phyloP scores from a whole-genome alignment of 108 stramenopile genomes.

The Pseudonitzschia pungens region DNA sequence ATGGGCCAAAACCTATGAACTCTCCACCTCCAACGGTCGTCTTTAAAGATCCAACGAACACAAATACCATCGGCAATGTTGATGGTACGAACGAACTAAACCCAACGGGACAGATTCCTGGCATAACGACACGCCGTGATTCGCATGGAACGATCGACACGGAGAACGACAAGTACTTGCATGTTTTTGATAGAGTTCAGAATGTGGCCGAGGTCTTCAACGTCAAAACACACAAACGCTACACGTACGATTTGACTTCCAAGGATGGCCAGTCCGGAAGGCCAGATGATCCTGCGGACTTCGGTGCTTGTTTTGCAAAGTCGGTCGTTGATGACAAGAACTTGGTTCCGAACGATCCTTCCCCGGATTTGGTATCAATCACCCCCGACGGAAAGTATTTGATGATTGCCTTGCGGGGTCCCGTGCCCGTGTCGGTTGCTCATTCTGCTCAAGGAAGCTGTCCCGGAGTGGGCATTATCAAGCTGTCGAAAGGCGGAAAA shows the following conservation, averaged over 20 bases:
- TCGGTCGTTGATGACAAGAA: conserved; percentile 17
- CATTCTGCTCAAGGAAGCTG: conserved; percentile 43
- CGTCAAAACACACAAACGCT: conserved; percentile 14
- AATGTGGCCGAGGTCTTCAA: conserved; percentile 33
- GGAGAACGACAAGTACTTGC: conserved; percentile 30
- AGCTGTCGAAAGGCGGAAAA: conserved; percentile 23
- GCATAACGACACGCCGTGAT: conserved; percentile 35
- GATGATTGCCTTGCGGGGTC: conserved; percentile 36
- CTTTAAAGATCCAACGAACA: conserved; percentile 27
- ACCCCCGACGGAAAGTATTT: conserved; percentile 41
- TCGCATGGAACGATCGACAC: conserved; percentile 22
- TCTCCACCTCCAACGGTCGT: conserved; percentile 6
- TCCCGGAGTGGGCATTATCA: conserved; percentile 40
- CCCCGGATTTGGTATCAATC: conserved; percentile 21
- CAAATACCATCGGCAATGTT: conserved; percentile 20
- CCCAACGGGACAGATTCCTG: conserved; percentile 33
- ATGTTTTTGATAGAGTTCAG: conserved; percentile 39
- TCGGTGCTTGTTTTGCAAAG: neutral
- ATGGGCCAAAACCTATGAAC: neutral
- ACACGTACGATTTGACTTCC: conserved; percentile 22
- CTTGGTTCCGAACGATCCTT: conserved; percentile 24
- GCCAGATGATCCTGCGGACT: neutral
- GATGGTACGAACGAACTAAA: conserved; percentile 13
- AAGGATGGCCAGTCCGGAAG: conserved; percentile 14
- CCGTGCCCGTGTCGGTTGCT: conserved; percentile 28